Conservation (phyloP, 768 basidiomycete species). For the Collybia sp. region DNA sequence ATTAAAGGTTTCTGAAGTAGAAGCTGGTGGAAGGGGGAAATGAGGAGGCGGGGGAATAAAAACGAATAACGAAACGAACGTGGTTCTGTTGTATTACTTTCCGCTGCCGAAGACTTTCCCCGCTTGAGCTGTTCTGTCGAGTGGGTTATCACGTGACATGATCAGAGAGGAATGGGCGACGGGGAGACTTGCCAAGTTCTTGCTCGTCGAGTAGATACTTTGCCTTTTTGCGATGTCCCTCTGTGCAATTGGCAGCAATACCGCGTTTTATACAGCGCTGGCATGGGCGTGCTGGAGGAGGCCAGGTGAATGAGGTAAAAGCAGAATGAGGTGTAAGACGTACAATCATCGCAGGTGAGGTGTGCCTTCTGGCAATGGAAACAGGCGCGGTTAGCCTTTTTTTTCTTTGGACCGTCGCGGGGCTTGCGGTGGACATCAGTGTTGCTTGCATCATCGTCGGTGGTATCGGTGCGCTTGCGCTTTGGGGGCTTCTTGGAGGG, state of each 20-base stretch:
- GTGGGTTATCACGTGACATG: constrained; percentile 28
- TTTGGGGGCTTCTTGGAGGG: constrained; percentile 44
- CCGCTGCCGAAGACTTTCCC: constrained; percentile 32
- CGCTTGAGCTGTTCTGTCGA: constrained; percentile 44
- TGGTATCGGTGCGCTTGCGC: constrained; percentile 59
- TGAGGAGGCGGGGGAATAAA: constrained; percentile 7
- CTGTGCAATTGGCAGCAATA: constrained; percentile 81
- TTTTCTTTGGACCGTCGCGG: constrained; percentile 84
- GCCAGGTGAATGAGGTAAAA: constrained; percentile 12
- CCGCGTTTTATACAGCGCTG: constrained; percentile 94
- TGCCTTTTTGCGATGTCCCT: constrained; percentile 96
- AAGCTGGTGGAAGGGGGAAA: neutral
- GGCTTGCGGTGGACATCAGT: constrained; percentile 49
- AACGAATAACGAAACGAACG: constrained; percentile 30
- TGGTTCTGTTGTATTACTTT: constrained; percentile 33
- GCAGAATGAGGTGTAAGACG: constrained; percentile 27
- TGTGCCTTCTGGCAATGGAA: constrained; percentile 97
- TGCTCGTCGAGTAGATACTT: constrained; percentile 95
- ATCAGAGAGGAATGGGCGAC: constrained; percentile 14
- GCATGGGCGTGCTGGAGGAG: constrained; percentile 81
- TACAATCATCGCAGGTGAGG: constrained; percentile 97
- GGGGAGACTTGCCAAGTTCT: constrained; percentile 67
- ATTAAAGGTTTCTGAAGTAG: constrained; percentile 41
- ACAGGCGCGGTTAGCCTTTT: constrained; percentile 92
- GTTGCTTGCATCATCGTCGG: constrained; percentile 40